Evolutionary conservation across 2,329 filamentous ascomycete species (phyloP), one percentile per base, ranked within the genome.

Genomic region (Trichophaea hybrida): DNA sequence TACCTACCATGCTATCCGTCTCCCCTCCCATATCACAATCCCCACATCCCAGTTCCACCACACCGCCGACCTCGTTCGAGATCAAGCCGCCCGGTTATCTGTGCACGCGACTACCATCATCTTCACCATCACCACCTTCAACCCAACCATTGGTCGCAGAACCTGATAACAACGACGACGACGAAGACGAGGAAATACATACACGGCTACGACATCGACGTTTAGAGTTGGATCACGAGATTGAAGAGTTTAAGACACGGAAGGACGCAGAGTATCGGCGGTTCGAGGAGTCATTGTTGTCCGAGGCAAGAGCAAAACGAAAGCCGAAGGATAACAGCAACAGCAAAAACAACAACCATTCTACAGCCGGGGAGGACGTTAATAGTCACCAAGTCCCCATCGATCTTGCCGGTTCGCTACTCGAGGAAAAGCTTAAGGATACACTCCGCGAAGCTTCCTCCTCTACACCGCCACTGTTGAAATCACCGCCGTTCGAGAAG

Each of bases 401-500:
- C 13, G 55, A 54, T 49, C 59, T 64, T 31, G 55, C 56, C 10
- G 63, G 51, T 24, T 56, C 61, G 12, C 55, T 49, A 35, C 48
- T 61, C n/a, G 55, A 60, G 24, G 59, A 63, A 59, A 51, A 50
- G 13, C 57, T 62, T 53, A 59, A 37, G 60, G 33, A 56, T 12
- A 38, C 52, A 57, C 52, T 65, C 24, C 40, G 49, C 38, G 35
- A 59, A 54, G 44, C 59, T 60, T 58, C 46, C 34, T 17, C 57
- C 50, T 13, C 37, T 55, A 33, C 49, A 60, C 55, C 55, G 50
- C 55, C 57, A 34, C 56, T 57, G 44, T 15, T 34, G 32, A 40
- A 60, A 55, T 63, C 60, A 4, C 61, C 64, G n/a, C 64, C 63
- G 33, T 66, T 65, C 56, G 64, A 66, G 38, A 61, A 64, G 37